Evolutionary conservation across 225 moss, liverwort and hornwort species (phyloP).

Genomic region (Sphagnum tenellum): DNA sequence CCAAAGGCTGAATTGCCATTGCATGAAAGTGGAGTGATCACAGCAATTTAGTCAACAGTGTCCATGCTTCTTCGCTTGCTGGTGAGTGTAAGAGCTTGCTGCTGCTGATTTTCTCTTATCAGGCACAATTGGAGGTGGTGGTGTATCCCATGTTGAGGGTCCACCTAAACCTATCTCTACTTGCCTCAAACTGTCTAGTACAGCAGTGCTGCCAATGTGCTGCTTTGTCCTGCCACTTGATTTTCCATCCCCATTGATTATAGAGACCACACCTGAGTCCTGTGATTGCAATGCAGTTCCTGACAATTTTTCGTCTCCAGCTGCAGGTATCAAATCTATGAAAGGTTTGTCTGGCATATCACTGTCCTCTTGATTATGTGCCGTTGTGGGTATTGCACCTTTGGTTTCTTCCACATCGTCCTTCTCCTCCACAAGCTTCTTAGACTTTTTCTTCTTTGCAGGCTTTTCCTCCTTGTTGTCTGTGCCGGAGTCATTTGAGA

Average conservation of each 20-base stretch:
- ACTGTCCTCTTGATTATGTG: constrained; percentile 5
- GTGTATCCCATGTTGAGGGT: constrained; percentile 64
- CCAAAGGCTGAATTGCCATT: too few species aligned
- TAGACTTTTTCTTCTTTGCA: constrained; percentile 11
- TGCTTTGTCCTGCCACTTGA: constrained; percentile 25
- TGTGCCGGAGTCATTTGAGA: constrained; percentile 13
- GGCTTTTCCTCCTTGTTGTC: constrained; percentile 1
- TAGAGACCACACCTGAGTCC: constrained; percentile 55
- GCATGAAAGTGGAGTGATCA: too few species aligned
- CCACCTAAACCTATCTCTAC: constrained; percentile 71
- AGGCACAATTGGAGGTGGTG: constrained; percentile 6
- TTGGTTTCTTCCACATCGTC: not conserved
- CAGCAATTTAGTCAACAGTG: too few species aligned
- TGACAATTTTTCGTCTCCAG: constrained; percentile 2
- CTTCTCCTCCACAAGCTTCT: constrained; percentile 1
- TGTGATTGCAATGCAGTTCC: constrained; percentile 7
- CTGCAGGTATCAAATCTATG: constrained; percentile 22
- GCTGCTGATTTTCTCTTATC: too few species aligned
- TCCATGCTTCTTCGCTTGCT: too few species aligned
- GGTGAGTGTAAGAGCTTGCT: too few species aligned
- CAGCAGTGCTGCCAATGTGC: constrained; percentile 17
- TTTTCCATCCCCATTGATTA: constrained; percentile 33
- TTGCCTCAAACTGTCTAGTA: constrained; percentile 19
- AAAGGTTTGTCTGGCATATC: constrained; percentile 30
- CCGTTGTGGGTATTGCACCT: constrained; percentile 4